These are phyloP conservation scores for Umbellularia californica DNA, from an alignment of 164 flowering plant species.

Conservation along the genomic window DNA sequence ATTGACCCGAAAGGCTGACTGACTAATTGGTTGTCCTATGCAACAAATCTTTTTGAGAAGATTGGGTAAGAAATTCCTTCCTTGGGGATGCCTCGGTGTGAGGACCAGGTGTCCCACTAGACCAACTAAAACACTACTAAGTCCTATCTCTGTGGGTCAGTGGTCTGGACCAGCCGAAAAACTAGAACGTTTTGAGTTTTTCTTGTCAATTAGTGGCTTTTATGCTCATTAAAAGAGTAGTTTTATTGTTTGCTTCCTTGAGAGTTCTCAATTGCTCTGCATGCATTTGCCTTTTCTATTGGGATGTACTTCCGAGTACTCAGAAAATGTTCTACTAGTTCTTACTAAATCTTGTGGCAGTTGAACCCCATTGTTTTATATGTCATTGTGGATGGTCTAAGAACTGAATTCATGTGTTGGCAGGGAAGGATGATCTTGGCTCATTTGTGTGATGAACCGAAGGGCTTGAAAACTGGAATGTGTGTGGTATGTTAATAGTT, in stretches of 20 bases:
- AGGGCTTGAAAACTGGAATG: constrained; percentile 98
- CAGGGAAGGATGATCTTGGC: constrained; percentile 98
- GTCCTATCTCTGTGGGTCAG: not conserved
- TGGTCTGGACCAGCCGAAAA: not conserved
- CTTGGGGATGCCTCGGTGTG: too few species aligned
- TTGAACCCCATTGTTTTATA: not conserved
- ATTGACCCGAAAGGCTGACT: too few species aligned
- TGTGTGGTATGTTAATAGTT: constrained; percentile 53
- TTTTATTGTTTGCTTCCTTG: too few species aligned
- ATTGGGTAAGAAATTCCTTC: too few species aligned
- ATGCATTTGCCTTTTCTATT: not conserved
- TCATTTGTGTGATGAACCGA: constrained; percentile 98
- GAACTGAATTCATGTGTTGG: constrained; percentile 12
- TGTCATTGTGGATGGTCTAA: not conserved
- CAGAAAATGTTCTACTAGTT: not conserved
- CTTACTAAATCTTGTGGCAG: not conserved
- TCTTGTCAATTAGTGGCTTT: not conserved
- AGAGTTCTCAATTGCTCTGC: not conserved
- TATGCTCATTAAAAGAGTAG: not conserved
- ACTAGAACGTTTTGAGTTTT: too few species aligned
- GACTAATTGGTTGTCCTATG: too few species aligned
- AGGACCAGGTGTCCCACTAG: not conserved
- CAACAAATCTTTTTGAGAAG: too few species aligned
- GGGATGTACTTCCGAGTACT: not conserved
- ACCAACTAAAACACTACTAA: not conserved